Percentiles rank a stretch among this genome's conserved stretches.
Conservation (phyloP, 139 green algal species). For the Auxenochlorella pyrenoidosa region DNA sequence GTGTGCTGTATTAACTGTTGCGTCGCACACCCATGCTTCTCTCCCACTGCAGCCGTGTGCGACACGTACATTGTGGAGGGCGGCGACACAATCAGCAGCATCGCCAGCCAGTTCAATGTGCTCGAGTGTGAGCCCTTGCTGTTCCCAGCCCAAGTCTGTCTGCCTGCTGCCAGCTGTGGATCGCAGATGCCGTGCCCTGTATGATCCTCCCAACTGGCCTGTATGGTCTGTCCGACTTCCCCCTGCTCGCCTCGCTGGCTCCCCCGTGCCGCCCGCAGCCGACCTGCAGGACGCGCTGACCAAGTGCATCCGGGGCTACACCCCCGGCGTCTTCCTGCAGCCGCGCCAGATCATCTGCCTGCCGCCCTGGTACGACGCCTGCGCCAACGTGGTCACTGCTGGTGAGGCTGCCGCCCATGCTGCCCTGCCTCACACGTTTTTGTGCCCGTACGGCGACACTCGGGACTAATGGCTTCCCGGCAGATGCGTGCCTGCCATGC, state of each 20-base stretch:
- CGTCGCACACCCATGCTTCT: neutral
- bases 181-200: too few relatives aligned
- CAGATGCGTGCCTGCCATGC: too few relatives aligned
- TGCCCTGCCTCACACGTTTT: too few relatives aligned
- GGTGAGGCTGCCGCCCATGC: neutral
- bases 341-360: constrained; percentile 41
- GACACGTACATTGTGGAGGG: constrained; percentile 28
- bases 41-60: constrained; percentile 13
- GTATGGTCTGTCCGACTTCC: too few relatives aligned
- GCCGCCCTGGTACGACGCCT: constrained; percentile 22
- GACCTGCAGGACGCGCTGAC: constrained; percentile 2
- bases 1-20: neutral
- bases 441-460: too few relatives aligned
- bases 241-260: neutral
- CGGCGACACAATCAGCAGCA: constrained; percentile 39
- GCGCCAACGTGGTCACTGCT: neutral
- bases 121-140: neutral
- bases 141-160: too few relatives aligned
- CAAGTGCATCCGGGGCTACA: constrained; percentile 30
- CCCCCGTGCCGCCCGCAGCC: neutral
- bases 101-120: constrained; percentile 26
- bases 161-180: neutral
- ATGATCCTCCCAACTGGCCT: too few relatives aligned
- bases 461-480: too few relatives aligned
- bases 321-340: constrained; percentile 37